Evolutionary conservation across 495 filamentous ascomycete genomes (phyloP).

Genomic region (Podospora didyma): DNA sequence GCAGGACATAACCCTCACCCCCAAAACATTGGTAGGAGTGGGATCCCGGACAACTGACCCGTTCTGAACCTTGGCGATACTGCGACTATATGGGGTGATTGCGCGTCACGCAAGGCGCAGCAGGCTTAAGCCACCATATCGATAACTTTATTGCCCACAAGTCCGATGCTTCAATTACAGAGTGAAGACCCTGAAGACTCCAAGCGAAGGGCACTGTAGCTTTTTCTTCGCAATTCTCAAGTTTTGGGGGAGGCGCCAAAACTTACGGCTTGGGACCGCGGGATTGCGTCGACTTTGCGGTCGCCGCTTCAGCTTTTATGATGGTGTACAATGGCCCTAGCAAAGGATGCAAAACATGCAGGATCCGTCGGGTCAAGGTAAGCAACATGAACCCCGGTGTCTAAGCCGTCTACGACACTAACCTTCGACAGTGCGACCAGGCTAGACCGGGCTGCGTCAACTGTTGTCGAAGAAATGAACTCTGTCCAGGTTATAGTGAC

Average conservation of each 20-base stretch:
- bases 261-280: neutral
- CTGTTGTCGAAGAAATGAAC: neutral
- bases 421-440: neutral
- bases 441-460: neutral
- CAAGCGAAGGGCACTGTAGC: neutral
- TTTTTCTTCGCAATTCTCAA: neutral
- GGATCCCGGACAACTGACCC: neutral
- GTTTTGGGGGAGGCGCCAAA: neutral
- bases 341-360: conserved; percentile 1
- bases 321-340: conserved; percentile 1
- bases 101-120: neutral
- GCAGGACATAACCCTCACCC: no score
- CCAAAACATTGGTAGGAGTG: no score
- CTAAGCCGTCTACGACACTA: neutral
- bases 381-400: neutral
- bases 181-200: no score
- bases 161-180: neutral
- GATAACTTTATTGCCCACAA: neutral
- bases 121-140: neutral
- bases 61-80: no score
- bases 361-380: conserved; percentile 2
- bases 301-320: neutral
- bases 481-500: neutral
- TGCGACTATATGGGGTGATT: neutral
- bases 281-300: neutral